Evolutionary conservation across 179 eudicot genomes (phyloP).

Genomic region (Gypsophila paniculata): DNA sequence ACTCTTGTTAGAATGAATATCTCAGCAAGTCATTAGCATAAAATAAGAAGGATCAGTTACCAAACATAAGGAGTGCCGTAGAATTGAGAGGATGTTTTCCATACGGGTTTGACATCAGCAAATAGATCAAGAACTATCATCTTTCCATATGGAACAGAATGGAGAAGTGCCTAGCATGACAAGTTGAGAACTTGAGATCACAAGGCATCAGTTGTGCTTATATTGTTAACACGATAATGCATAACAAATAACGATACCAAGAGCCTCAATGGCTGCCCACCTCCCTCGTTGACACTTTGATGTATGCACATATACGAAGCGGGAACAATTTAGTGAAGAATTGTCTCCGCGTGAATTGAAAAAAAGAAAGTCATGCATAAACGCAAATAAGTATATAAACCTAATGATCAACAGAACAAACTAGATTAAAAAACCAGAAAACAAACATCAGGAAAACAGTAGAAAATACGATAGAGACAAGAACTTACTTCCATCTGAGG

Average conservation of each 20-base stretch:
- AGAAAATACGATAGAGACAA: conserved; percentile 9
- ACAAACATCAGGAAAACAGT: conserved; percentile 4
- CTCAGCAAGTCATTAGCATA: conserved; percentile 11
- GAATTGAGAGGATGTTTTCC: conserved; percentile 86
- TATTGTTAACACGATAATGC: background rate
- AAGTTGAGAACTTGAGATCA: conserved; percentile 2
- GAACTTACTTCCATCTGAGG: conserved; percentile 86
- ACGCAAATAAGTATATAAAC: background rate
- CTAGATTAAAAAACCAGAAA: background rate
- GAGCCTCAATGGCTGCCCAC: background rate
- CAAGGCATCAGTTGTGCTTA: background rate
- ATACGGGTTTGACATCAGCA: conserved; percentile 92
- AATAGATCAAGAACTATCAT: conserved; percentile 99
- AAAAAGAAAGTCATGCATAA: background rate
- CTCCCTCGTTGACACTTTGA: background rate
- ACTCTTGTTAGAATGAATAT: background rate
- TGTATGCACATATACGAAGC: background rate
- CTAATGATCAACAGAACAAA: background rate
- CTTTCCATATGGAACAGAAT: conserved; percentile 94
- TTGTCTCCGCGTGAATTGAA: background rate
- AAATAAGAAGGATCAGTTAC: conserved; percentile 31
- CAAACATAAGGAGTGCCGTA: conserved; percentile 94
- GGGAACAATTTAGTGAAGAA: background rate
- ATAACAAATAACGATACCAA: background rate
- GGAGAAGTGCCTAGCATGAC: conserved; percentile 70